Base-by-base conservation (phyloP, 2,329 filamentous ascomycete species). In the Ceratocystis colombiana region DNA sequence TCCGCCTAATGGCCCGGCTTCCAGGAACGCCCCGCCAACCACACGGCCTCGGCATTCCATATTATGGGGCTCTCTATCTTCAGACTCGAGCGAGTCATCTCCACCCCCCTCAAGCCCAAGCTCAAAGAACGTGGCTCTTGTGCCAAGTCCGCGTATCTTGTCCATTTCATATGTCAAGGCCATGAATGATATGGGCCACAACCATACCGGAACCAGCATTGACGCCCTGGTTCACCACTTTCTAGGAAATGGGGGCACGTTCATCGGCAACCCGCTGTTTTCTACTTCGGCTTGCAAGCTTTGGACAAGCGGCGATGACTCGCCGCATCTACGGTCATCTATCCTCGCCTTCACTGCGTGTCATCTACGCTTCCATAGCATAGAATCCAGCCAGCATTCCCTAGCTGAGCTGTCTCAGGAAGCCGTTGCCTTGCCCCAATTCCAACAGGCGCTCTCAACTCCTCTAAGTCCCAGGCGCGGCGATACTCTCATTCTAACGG, bases 371-470 rank as follows among this genome's bases (percentile, higher is more conserved):
- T 66, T 70, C 57, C 62, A 68, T 57, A 61, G 67, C n/a, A 17
- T 62, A 12, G 45, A 64, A 6, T 37, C 44, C 1, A 17, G 55
- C 1, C 45, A 64, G 2, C 68, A 70, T 37, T 59, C 67, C 10
- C 66, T 72, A 7, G 71, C 71, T 7, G 71, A 72, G 65, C 64
- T 70, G 6, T 71, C 69, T 20, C 70, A 72, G 65, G 68, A 70
- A 62, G 69, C 69, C 10, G 65, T 69, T 12, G 70, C 71, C 20
- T 64, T 72, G 20, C 62, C 64, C 10, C 64, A 65, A 10, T 71
- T 72, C 28, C 69, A 70, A n/a, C 48, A 61, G 0, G 71, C 71
- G 1, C 68, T 72, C 20, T 48, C n/a, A 1, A 53, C 67, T 20
- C 68, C 70, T 1, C 62, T 72, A 3, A 68, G 68, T 10, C 66